A percentile compares a stretch with the other conserved stretches of the same genome.
These are phyloP conservation scores for Candida pseudofarinosa DNA, from an alignment of 805 yeast species.

Conservation along the genomic window DNA sequence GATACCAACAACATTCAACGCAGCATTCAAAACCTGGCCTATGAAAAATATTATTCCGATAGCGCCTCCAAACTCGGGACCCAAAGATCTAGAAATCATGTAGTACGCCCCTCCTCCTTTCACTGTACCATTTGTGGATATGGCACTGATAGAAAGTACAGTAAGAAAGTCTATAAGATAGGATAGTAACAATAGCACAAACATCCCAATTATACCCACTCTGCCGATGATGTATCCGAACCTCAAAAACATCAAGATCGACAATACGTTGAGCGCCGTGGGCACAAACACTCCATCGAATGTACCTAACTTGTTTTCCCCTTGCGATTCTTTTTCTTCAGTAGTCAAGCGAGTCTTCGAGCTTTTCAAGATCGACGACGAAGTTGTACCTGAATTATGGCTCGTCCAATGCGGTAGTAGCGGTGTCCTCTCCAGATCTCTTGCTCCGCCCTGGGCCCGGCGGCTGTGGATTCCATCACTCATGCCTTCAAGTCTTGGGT, in stretches of 20 bases:
- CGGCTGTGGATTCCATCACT: not conserved
- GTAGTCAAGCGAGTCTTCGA: not conserved
- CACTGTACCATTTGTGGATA: constrained; percentile 95
- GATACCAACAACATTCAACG: constrained; percentile 93
- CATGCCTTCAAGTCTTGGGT: not conserved
- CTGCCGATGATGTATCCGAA: constrained; percentile 96
- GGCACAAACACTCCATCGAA: constrained; percentile 91
- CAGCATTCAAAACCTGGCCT: constrained; percentile 89
- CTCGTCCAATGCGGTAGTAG: not conserved
- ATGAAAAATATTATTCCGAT: constrained; percentile 91
- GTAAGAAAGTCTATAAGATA: constrained; percentile 81
- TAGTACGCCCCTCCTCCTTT: constrained; percentile 98
- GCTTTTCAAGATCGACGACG: not conserved
- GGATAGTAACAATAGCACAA: constrained; percentile 63
- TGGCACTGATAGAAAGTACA: constrained; percentile 87
- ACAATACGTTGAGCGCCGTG: constrained; percentile 85
- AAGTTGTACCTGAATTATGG: not conserved
- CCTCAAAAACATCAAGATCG: constrained; percentile 90
- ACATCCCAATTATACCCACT: constrained; percentile 80
- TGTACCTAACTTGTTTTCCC: constrained; percentile 59
- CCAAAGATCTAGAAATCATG: constrained; percentile 91
- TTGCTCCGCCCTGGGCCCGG: not conserved
- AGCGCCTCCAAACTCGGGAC: constrained; percentile 98
- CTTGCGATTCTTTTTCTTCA: not conserved
- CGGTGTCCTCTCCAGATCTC: not conserved